phyloP scores from a whole-genome alignment of 495 filamentous ascomycete genomes.

The Chaetomium cochliodes region DNA sequence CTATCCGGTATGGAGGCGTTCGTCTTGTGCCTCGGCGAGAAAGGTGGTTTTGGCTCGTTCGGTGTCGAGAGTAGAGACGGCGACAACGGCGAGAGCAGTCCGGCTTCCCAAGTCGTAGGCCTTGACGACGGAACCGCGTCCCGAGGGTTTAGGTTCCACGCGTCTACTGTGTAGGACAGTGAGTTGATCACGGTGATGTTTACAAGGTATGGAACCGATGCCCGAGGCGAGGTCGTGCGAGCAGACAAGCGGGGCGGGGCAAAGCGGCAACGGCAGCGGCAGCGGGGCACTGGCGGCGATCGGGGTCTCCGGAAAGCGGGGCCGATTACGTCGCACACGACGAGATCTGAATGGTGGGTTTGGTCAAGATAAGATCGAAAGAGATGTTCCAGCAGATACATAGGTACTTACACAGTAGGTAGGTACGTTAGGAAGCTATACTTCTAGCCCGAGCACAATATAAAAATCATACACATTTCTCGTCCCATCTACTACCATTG shows the following conservation, averaged over 20 bases:
- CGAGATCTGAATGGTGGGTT: too few species aligned
- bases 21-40: neutral
- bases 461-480: too few species aligned
- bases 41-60: neutral
- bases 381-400: too few species aligned
- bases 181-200: too few species aligned
- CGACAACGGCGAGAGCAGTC: neutral
- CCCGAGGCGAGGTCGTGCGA: slow-evolving; percentile 1
- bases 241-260: slow-evolving; percentile 9
- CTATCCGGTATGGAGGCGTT: neutral
- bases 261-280: slow-evolving; percentile 16
- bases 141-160: neutral
- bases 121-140: neutral
- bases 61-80: too few species aligned
- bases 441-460: too few species aligned
- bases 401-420: too few species aligned
- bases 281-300: neutral
- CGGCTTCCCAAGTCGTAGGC: neutral
- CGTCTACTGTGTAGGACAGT: too few species aligned
- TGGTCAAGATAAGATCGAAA: too few species aligned
- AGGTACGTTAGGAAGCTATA: too few species aligned
- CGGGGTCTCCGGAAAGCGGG: slow-evolving; percentile 12
- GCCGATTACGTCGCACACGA: neutral
- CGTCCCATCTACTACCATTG: too few species aligned
- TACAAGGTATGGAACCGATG: too few species aligned